phyloP scores from a whole-genome alignment of 768 basidiomycete genomes.

The Chalciporus piperatus region DNA sequence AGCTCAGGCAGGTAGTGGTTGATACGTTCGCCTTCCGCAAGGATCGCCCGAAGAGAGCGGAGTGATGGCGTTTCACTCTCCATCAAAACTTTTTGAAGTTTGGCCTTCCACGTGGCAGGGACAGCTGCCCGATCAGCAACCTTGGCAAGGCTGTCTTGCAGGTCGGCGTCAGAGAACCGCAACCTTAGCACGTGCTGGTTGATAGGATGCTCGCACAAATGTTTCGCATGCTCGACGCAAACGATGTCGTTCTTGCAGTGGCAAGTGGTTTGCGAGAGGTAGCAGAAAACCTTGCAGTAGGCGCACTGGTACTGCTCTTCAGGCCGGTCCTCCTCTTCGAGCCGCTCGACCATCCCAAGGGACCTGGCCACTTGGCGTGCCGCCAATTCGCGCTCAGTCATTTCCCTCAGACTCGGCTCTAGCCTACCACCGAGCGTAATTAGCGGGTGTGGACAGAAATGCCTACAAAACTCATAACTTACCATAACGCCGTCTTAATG shows the following conservation, averaged over 20 bases:
- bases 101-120: constrained; percentile 72
- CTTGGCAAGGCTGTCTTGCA: constrained; percentile 62
- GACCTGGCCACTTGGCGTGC: constrained; percentile 63
- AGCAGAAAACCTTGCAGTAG: constrained; percentile 91
- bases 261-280: constrained; percentile 89
- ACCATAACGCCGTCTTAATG: constrained; percentile 94
- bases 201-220: constrained; percentile 66
- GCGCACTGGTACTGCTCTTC: constrained; percentile 97
- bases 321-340: constrained; percentile 76
- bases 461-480: constrained; percentile 27
- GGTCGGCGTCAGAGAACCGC: constrained; percentile 77
- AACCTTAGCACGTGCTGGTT: constrained; percentile 65
- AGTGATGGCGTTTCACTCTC: constrained; percentile 73
- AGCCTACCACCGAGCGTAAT: constrained; percentile 53
- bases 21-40: constrained; percentile 88
- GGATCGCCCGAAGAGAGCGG: constrained; percentile 74
- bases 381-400: constrained; percentile 80
- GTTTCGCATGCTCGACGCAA: constrained; percentile 81
- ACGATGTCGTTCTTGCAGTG: constrained; percentile 73
- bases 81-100: constrained; percentile 61
- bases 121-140: constrained; percentile 70
- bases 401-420: constrained; percentile 77
- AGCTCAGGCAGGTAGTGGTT: constrained; percentile 73
- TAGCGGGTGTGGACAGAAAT: constrained; percentile 17
- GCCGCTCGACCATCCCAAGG: constrained; percentile 58